These are phyloP conservation scores for Trichoderma guizhouense DNA, from an alignment of 2,329 filamentous ascomycete species.

Conservation along the genomic window DNA sequence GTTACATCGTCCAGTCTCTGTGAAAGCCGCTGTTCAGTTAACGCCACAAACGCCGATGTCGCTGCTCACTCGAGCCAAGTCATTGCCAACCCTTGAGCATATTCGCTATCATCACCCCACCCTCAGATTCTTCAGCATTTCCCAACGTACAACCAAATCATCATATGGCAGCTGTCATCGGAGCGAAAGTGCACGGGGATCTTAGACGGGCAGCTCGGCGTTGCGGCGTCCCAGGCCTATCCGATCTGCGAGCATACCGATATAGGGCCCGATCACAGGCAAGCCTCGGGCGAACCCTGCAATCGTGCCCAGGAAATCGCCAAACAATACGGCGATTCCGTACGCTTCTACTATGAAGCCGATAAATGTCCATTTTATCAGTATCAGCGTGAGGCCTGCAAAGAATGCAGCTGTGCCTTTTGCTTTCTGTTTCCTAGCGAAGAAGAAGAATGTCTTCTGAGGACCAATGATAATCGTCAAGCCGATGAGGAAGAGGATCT, in stretches of 20 bases:
- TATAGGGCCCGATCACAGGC: conserved; percentile 82
- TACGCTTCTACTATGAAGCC: conserved; percentile 91
- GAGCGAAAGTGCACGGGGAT: not conserved
- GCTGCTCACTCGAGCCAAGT: not conserved
- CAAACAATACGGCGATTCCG: conserved; percentile 89
- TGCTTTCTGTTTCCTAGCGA: conserved; percentile 87
- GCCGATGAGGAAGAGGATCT: conserved; percentile 98
- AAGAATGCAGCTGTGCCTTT: conserved; percentile 89
- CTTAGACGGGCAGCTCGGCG: conserved; percentile 70
- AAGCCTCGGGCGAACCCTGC: conserved; percentile 80
- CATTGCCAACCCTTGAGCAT: not conserved
- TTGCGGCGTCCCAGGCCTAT: conserved; percentile 67
- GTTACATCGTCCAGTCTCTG: not conserved
- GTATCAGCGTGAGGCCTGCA: conserved; percentile 75
- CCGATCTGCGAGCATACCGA: conserved; percentile 70
- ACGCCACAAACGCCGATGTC: conserved; percentile 15
- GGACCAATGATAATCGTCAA: conserved; percentile 93
- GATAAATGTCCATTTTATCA: conserved; percentile 85
- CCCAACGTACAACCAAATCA: not conserved
- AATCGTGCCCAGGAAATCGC: conserved; percentile 93
- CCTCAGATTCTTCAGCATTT: not conserved
- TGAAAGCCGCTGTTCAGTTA: not conserved
- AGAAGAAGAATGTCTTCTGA: conserved; percentile 89
- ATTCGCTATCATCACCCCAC: not conserved
- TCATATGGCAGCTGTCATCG: not conserved